Evolutionary conservation across 257 asterid species (phyloP).

Genomic region (Solanum dulcamara): DNA sequence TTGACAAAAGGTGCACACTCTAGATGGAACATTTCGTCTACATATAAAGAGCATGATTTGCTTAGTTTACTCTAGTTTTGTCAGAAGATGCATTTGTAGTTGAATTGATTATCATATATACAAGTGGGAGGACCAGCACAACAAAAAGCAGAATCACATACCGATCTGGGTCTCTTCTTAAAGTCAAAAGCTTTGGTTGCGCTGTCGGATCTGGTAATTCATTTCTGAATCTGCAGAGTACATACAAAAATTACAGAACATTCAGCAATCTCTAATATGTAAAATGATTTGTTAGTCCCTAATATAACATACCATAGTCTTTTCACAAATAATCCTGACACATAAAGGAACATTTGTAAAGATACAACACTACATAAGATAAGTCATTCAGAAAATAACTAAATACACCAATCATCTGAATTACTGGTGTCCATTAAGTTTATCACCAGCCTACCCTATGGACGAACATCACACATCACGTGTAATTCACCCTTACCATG

Average conservation of each 20-base stretch:
- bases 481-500: background rate
- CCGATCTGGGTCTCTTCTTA: constrained; percentile 84
- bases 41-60: background rate
- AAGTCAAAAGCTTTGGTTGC: constrained; percentile 74
- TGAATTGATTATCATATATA: background rate
- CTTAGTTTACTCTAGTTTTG: background rate
- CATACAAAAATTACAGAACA: background rate
- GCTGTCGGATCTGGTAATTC: constrained; percentile 98
- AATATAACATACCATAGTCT: background rate
- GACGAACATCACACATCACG: background rate
- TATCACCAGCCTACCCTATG: background rate
- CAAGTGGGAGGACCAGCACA: background rate
- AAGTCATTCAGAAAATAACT: background rate
- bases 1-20: background rate
- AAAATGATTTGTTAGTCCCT: background rate
- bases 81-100: background rate
- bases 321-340: background rate
- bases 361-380: background rate
- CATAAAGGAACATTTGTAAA: background rate
- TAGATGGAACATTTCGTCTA: background rate
- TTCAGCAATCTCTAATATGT: background rate
- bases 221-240: constrained; percentile 71
- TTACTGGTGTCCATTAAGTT: background rate
- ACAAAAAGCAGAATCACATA: constrained; percentile 10
- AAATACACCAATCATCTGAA: background rate